Evolutionary conservation across 148 eudicot genomes (phyloP).

Genomic region (Silene uniflora): DNA sequence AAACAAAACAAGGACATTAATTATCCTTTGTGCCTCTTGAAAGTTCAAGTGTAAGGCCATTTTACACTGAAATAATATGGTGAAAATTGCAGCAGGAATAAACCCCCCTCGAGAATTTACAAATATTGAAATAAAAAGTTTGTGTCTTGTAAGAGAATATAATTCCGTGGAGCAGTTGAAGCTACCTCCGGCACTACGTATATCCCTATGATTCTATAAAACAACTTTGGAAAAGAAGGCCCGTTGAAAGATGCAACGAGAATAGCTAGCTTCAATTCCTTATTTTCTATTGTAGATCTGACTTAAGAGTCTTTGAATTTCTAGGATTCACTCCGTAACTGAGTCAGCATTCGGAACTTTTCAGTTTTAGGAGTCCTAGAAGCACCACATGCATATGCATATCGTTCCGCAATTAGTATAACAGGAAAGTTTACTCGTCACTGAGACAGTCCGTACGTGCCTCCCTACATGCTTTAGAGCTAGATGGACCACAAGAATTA

Average conservation of each 20-base stretch:
- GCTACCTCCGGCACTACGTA: too few species aligned
- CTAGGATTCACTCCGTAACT: constrained; percentile 55
- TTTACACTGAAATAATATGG: too few species aligned
- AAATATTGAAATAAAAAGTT: too few species aligned
- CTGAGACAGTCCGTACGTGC: constrained; percentile 70
- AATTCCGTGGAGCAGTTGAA: too few species aligned
- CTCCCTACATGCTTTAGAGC: constrained; percentile 86
- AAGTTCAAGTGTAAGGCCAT: too few species aligned
- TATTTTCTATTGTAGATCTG: constrained; percentile 59
- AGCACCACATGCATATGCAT: not conserved
- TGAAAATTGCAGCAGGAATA: too few species aligned
- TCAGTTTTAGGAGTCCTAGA: constrained; percentile 61
- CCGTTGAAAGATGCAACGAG: not conserved
- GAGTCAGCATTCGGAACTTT: constrained; percentile 64
- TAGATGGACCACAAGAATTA: constrained; percentile 61
- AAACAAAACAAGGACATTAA: too few species aligned
- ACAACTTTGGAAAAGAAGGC: too few species aligned
- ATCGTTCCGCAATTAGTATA: not conserved
- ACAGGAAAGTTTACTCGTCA: constrained; percentile 47
- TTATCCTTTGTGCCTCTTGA: too few species aligned
- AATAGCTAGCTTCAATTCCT: constrained; percentile 56
- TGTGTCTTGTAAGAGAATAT: too few species aligned
- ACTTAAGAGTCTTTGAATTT: constrained; percentile 65
- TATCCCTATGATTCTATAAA: too few species aligned
- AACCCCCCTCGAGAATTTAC: too few species aligned